Percentiles rank a stretch among this genome's conserved stretches.
phyloP scores from a whole-genome alignment of 2,329 filamentous ascomycete species.

The Metarhizium brunneum region DNA sequence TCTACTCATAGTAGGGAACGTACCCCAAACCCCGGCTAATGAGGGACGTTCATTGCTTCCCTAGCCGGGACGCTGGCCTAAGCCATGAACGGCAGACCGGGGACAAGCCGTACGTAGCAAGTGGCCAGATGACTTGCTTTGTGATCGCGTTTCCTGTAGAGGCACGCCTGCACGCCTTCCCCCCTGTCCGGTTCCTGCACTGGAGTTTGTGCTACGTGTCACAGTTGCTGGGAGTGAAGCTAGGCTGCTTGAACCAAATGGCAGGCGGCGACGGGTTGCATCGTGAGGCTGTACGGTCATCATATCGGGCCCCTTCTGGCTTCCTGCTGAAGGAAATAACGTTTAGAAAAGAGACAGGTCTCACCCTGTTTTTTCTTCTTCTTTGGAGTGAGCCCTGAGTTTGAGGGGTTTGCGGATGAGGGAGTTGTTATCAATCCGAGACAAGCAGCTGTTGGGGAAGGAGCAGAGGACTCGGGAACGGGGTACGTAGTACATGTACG shows the following conservation, averaged over 20 bases:
- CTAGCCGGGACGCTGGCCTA: neutral
- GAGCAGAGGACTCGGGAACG: neutral
- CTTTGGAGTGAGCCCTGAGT: too few species aligned
- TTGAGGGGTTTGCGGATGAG: too few species aligned
- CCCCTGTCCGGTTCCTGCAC: conserved; percentile 1
- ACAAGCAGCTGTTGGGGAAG: neutral
- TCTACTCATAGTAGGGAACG: too few species aligned
- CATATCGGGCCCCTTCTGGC: too few species aligned
- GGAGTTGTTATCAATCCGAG: too few species aligned
- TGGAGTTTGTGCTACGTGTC: neutral
- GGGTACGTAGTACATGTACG: too few species aligned
- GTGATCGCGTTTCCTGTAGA: neutral
- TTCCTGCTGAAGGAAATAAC: too few species aligned
- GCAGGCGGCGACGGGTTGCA: too few species aligned
- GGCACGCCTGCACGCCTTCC: neutral
- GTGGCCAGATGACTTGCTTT: conserved; percentile 1
- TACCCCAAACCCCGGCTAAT: neutral
- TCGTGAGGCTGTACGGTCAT: too few species aligned
- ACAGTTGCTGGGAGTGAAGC: neutral
- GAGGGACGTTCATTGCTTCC: neutral
- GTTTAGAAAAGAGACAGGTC: too few species aligned
- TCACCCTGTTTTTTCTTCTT: too few species aligned
- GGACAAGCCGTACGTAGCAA: neutral
- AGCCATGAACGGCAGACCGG: neutral
- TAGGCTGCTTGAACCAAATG: too few species aligned